These are phyloP conservation scores for Pseudogymnoascus sp. DNA, from an alignment of 2,329 filamentous ascomycete genomes.

Conservation along the genomic window DNA sequence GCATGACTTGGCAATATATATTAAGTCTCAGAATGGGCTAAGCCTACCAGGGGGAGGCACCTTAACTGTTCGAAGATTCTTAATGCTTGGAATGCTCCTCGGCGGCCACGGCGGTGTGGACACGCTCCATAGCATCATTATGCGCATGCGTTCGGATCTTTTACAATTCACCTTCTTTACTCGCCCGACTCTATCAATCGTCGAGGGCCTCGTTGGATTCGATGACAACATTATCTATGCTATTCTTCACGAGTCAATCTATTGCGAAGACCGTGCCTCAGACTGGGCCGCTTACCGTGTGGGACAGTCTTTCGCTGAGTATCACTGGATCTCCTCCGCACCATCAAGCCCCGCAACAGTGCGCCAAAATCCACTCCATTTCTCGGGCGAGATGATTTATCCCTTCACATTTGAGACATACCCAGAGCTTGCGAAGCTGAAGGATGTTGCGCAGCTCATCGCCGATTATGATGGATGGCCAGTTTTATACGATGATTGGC, in stretches of 20 bases:
- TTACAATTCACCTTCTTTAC: constrained; percentile 70
- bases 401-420: constrained; percentile 79
- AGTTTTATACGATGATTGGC: constrained; percentile 65
- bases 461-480: constrained; percentile 66
- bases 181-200: constrained; percentile 56
- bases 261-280: constrained; percentile 63
- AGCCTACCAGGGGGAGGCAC: constrained; percentile 64
- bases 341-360: constrained; percentile 29
- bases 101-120: constrained; percentile 75
- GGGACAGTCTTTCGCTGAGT: constrained; percentile 41
- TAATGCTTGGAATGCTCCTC: constrained; percentile 71
- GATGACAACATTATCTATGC: constrained; percentile 78
- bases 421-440: constrained; percentile 63
- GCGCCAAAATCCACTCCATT: constrained; percentile 54
- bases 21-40: constrained; percentile 53
- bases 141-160: constrained; percentile 66
- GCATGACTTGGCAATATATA: constrained; percentile 56
- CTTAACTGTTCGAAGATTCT: constrained; percentile 66
- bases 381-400: constrained; percentile 91
- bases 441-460: constrained; percentile 61
- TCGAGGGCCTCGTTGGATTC: constrained; percentile 63
- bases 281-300: constrained; percentile 70
- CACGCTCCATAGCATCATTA: constrained; percentile 63
- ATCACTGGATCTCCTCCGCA: constrained; percentile 38
- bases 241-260: constrained; percentile 80